Percentiles rank a stretch among this genome's conserved stretches.
phyloP scores from a whole-genome alignment of 192 early-diverging fungal genomes.

The Jimgerdemannia lactiflua region DNA sequence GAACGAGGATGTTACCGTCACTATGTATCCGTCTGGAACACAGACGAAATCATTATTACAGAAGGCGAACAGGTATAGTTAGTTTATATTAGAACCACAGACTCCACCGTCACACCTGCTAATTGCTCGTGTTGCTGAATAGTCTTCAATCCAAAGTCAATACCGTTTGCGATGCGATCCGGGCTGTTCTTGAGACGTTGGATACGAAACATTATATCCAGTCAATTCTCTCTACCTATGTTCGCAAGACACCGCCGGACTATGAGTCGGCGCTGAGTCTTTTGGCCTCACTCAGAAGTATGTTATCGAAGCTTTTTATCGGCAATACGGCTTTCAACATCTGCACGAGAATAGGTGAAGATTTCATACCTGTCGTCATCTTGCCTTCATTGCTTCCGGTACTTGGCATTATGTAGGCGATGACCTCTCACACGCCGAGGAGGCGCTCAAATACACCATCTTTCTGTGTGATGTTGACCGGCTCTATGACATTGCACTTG shows the following conservation, averaged over 20 bases:
- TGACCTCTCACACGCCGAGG: slow-evolving; percentile 66
- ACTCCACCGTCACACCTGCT: not conserved
- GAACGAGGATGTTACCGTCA: slow-evolving; percentile 79
- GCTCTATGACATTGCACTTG: slow-evolving; percentile 89
- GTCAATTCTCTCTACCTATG: slow-evolving; percentile 82
- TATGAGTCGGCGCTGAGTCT: slow-evolving; percentile 75
- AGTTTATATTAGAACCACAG: not conserved
- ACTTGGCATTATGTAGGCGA: slow-evolving; percentile 20
- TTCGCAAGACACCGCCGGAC: slow-evolving; percentile 76
- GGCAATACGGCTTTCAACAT: too few relatives aligned
- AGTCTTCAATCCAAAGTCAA: slow-evolving; percentile 66
- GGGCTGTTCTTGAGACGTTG: slow-evolving; percentile 50
- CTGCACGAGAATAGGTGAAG: too few relatives aligned
- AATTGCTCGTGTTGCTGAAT: not conserved
- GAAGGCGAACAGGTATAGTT: not conserved
- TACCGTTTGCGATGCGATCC: slow-evolving; percentile 65
- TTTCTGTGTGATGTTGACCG: slow-evolving; percentile 89
- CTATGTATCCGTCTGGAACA: slow-evolving; percentile 63
- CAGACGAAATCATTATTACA: slow-evolving; percentile 13
- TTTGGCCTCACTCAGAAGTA: slow-evolving; percentile 59
- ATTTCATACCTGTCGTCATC: too few relatives aligned
- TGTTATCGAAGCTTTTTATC: not conserved
- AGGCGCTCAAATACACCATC: slow-evolving; percentile 86
- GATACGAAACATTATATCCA: slow-evolving; percentile 64
- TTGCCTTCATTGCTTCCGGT: too few relatives aligned